These are phyloP conservation scores for Metschnikowia lunata DNA, from an alignment of 805 yeast genomes.

Conservation along the genomic window DNA sequence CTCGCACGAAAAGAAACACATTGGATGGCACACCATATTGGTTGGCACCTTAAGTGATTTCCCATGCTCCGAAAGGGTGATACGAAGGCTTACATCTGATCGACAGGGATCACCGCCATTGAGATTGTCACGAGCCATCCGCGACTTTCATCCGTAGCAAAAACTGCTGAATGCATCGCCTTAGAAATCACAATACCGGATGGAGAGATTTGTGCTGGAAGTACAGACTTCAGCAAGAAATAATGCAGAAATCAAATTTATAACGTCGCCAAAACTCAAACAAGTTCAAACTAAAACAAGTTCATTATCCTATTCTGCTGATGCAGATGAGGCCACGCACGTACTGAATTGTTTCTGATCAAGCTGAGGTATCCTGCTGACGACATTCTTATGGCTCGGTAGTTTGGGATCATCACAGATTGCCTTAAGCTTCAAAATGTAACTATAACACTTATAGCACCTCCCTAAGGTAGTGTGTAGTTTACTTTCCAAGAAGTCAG, in stretches of 20 bases:
- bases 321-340: background rate
- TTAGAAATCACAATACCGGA: no score
- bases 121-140: constrained; percentile 82
- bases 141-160: constrained; percentile 64
- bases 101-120: constrained; percentile 86
- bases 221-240: no score
- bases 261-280: no score
- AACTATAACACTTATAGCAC: constrained; percentile 15
- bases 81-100: constrained; percentile 93
- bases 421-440: constrained; percentile 13
- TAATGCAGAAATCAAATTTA: no score
- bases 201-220: no score
- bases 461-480: constrained; percentile 6
- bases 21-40: constrained; percentile 95
- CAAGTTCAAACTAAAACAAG: no score
- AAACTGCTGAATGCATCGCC: no score
- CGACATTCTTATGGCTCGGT: constrained; percentile 16
- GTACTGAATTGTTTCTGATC: constrained; percentile 6
- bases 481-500: constrained; percentile 6
- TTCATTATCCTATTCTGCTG: background rate
- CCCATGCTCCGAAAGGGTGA: constrained; percentile 46
- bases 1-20: constrained; percentile 53
- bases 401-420: constrained; percentile 17
- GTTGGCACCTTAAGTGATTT: constrained; percentile 98
- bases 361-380: constrained; percentile 10